Evolutionary conservation across 345 rosid species (phyloP), one percentile per base, ranked within the genome.

Genomic region (Dimocarpus longan): DNA sequence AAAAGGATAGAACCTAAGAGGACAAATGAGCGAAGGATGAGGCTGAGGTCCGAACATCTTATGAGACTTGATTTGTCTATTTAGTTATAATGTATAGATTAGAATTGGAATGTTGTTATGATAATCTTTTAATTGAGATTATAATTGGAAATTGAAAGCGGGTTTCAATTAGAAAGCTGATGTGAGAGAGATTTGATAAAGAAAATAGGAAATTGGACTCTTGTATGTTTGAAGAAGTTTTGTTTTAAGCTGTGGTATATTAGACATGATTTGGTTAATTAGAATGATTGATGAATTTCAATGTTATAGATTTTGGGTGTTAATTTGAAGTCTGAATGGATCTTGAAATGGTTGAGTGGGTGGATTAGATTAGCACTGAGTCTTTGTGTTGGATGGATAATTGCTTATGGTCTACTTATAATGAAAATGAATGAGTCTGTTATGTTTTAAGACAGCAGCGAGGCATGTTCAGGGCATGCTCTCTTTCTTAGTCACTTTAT

Each of bases 321-420:
- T 57, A 21, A 59, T n/a, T 10, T 19, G 24, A 18, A 21, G 56
- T 2, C 16, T 43, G 15, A 19, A 3, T 74, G 56, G 54, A 56
- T 73, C 40, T 60, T 42, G 39, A 60, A 73, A 40, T 60, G 76
- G 63, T 52, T 24, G 4, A 50, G 75, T 52, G 5, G 59, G 73
- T 21, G 7, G 37, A n/a, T 72, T 70, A 26, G 59, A 54, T 19
- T 56, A 21, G 54, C 43, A 60, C 64, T n/a, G 52, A 60, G 32
- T 57, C 32, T 21, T 73, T 66, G 5, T 39, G 48, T 6, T 8
- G 0, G 5, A 22, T 59, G 21, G 65, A 60, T 60, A 22, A 10
- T 54, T 60, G 65, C 65, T 52, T 8, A 60, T 54, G 6, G 6
- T 54, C 3, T 54, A 60, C 65, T 60, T 60, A 22, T 57, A 0